Percentiles rank a stretch among this genome's conserved stretches.
Evolutionary conservation across 2,329 filamentous ascomycete species (phyloP).

Genomic region (Chrysoporthe austroafricana): DNA sequence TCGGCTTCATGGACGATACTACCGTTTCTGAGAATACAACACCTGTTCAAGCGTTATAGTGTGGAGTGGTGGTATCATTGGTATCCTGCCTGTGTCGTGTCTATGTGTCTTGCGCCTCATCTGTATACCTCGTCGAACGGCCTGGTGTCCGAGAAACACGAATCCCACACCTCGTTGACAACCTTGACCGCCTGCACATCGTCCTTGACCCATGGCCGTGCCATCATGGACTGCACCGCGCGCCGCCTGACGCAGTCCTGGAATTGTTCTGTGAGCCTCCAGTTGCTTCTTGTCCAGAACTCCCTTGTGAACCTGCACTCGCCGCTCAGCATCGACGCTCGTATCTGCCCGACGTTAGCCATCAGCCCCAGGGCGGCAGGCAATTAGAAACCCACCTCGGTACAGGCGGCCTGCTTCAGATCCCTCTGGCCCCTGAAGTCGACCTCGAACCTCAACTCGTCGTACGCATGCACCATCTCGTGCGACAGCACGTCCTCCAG

Average conservation of each 20-base stretch:
- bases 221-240: slow-evolving; percentile 79
- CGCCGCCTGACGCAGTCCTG: slow-evolving; percentile 87
- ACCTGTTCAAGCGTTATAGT: slow-evolving; percentile 22
- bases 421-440: slow-evolving; percentile 73
- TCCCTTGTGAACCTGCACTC: slow-evolving; percentile 92
- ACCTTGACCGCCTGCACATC: slow-evolving; percentile 84
- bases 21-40: slow-evolving; percentile 22
- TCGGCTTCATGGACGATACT: slow-evolving; percentile 7
- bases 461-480: slow-evolving; percentile 98
- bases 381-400: slow-evolving; percentile 66
- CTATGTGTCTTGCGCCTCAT: slow-evolving; percentile 44
- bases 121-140: slow-evolving; percentile 98
- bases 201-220: slow-evolving; percentile 79
- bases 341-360: slow-evolving; percentile 62
- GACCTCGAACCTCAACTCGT: slow-evolving; percentile 89
- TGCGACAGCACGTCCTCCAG: slow-evolving; percentile 93
- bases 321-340: slow-evolving; percentile 88
- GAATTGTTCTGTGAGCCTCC: slow-evolving; percentile 87
- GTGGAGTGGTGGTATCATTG: slow-evolving; percentile 26
- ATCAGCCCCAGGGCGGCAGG: background rate
- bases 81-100: slow-evolving; percentile 13
- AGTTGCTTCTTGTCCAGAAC: slow-evolving; percentile 82
- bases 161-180: slow-evolving; percentile 98
- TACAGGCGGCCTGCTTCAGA: slow-evolving; percentile 88
- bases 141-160: slow-evolving; percentile 90